A percentile compares a stretch with the other conserved stretches of the same genome.
Conservation (phyloP, 805 yeast species). For the Candida lessepsii region DNA sequence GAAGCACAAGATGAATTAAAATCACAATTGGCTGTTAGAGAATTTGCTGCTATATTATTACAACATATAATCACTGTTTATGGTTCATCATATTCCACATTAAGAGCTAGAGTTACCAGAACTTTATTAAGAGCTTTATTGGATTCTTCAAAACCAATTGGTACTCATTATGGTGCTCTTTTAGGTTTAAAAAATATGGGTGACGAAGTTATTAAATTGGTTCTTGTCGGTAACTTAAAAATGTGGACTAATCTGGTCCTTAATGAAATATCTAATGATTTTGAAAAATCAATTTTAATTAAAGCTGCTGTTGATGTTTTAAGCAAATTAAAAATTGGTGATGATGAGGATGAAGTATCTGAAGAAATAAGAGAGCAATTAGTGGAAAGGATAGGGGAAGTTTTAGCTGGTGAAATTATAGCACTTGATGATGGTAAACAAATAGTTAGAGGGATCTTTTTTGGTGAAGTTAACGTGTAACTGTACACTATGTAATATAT, state of each 20-base stretch:
- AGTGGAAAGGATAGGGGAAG: slow-evolving; percentile 58
- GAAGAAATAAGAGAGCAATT: slow-evolving; percentile 42
- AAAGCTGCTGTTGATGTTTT: slow-evolving; percentile 54
- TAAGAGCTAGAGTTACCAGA: slow-evolving; percentile 91
- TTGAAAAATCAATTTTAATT: slow-evolving; percentile 48
- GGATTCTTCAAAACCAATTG: slow-evolving; percentile 77
- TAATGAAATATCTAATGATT: slow-evolving; percentile 37
- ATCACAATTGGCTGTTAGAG: slow-evolving; percentile 65
- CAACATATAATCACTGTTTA: slow-evolving; percentile 75
- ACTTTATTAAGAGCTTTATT: slow-evolving; percentile 88
- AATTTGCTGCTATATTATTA: slow-evolving; percentile 80
- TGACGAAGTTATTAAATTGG: slow-evolving; percentile 79
- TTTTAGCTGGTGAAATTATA: slow-evolving; percentile 50
- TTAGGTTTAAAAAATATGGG: slow-evolving; percentile 84
- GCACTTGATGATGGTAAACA: slow-evolving; percentile 48
- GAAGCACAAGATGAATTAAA: slow-evolving; percentile 28
- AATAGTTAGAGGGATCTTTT: slow-evolving; percentile 64
- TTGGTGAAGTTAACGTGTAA: slow-evolving; percentile 53
- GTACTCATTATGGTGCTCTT: slow-evolving; percentile 91
- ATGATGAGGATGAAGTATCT: slow-evolving; percentile 31
- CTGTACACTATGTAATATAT: slow-evolving; percentile 1
- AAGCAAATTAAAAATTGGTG: slow-evolving; percentile 41
- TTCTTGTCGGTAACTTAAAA: slow-evolving; percentile 78
- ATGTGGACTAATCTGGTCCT: slow-evolving; percentile 73
- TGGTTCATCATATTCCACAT: slow-evolving; percentile 82